A percentile compares a stretch with the other conserved stretches of the same genome.
These are phyloP conservation scores for Amanita exitialis DNA, from an alignment of 768 basidiomycete species.

Conservation along the genomic window DNA sequence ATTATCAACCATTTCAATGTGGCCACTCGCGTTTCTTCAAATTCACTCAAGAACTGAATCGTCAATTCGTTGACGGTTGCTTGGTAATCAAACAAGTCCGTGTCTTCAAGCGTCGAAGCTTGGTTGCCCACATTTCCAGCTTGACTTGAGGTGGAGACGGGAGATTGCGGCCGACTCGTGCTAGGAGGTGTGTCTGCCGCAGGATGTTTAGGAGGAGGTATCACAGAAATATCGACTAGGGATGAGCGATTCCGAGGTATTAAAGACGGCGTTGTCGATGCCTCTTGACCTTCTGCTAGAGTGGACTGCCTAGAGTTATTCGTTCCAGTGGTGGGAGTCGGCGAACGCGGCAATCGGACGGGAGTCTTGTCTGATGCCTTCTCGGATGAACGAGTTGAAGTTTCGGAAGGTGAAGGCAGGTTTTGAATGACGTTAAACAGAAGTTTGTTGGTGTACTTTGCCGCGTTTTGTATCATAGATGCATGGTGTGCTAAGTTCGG, in stretches of 20 bases:
- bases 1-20: constrained; percentile 97
- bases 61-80: constrained; percentile 89
- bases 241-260: constrained; percentile 9
- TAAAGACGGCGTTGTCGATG: background rate
- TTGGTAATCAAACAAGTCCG: constrained; percentile 84
- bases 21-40: constrained; percentile 92
- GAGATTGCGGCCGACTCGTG: constrained; percentile 55
- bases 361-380: constrained; percentile 17
- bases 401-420: constrained; percentile 64
- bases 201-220: constrained; percentile 24
- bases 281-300: background rate
- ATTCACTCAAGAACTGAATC: constrained; percentile 90
- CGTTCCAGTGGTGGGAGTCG: constrained; percentile 31
- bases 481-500: constrained; percentile 93
- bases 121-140: constrained; percentile 24
- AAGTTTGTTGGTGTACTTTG: constrained; percentile 76
- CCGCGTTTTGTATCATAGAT: constrained; percentile 79
- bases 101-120: constrained; percentile 30
- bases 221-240: constrained; percentile 26
- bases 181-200: constrained; percentile 17
- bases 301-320: constrained; percentile 13
- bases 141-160: constrained; percentile 36
- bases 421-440: constrained; percentile 80
- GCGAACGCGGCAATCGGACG: constrained; percentile 40
- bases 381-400: constrained; percentile 18